Evolutionary conservation across 2,329 filamentous ascomycete genomes (phyloP).

Genomic region (Leptographium radiaticola): DNA sequence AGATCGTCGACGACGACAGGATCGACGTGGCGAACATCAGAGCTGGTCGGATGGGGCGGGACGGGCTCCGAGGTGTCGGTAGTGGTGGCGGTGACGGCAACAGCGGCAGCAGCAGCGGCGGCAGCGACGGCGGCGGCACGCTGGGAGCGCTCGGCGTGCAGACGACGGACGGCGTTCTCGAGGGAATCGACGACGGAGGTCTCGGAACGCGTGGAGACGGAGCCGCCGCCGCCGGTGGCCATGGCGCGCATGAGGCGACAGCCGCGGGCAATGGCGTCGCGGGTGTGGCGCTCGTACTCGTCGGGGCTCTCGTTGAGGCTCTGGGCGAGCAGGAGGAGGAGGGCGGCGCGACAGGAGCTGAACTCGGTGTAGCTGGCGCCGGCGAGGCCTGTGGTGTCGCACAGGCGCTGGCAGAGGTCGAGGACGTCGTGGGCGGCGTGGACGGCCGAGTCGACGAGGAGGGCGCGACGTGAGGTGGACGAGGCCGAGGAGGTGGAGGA

Average conservation of each 20-base stretch:
- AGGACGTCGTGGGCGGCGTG: slow-evolving; percentile 37
- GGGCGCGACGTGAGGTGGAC: slow-evolving; percentile 5
- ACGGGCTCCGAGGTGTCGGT: not conserved
- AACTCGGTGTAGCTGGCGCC: slow-evolving; percentile 43
- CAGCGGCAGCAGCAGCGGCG: not conserved
- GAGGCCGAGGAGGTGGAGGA: slow-evolving; percentile 1
- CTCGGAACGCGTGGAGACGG: slow-evolving; percentile 3
- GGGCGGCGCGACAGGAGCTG: slow-evolving; percentile 38
- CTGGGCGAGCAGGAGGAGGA: slow-evolving; percentile 27
- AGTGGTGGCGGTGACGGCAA: not conserved
- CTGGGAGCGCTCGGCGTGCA: slow-evolving; percentile 1
- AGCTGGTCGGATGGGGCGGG: too few relatives aligned
- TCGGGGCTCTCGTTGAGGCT: slow-evolving; percentile 4
- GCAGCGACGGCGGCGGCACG: not conserved
- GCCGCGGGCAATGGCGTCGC: slow-evolving; percentile 2
- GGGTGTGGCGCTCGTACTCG: not conserved
- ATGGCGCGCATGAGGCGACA: slow-evolving; percentile 2
- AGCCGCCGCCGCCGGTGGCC: slow-evolving; percentile 1
- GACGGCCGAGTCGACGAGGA: slow-evolving; percentile 37
- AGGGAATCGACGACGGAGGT: slow-evolving; percentile 6
- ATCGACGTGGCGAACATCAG: not conserved
- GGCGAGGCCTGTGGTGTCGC: slow-evolving; percentile 37
- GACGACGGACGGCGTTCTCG: not conserved
- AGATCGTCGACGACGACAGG: not conserved
- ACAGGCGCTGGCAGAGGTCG: slow-evolving; percentile 34